Conservation (phyloP, 352 stramenopile species). For the Poterioochromonas sp. region DNA sequence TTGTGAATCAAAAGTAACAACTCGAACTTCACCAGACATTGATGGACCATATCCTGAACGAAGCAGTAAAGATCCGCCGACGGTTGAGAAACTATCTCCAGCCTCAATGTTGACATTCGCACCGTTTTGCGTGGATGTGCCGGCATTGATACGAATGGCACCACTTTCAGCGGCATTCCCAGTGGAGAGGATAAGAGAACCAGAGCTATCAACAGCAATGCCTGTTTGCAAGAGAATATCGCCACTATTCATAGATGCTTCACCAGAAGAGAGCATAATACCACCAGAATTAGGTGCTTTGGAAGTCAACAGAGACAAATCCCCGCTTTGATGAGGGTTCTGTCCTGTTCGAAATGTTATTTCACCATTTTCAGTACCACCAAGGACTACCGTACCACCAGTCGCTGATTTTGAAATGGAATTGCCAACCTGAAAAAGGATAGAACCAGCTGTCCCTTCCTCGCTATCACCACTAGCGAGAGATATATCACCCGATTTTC, state of each 20-base stretch:
- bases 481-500: not conserved
- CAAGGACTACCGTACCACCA: not conserved
- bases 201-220: conserved; percentile 41
- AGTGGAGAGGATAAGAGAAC: conserved; percentile 1
- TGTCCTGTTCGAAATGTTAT: not conserved
- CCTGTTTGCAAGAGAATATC: conserved; percentile 64
- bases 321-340: not conserved
- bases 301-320: conserved; percentile 6
- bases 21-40: no score
- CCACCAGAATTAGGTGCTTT: not conserved
- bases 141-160: not conserved
- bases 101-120: no score
- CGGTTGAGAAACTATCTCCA: no score
- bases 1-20: no score
- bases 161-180: not conserved
- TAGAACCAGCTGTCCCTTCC: not conserved
- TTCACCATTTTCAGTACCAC: not conserved
- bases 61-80: no score
- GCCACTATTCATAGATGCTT: conserved; percentile 55
- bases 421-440: not conserved
- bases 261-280: conserved; percentile 14
- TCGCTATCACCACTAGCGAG: not conserved
- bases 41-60: no score
- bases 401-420: not conserved
- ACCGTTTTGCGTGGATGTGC: not conserved